These are phyloP conservation scores for Scalesia atractyloides DNA, from an alignment of 129 eudicot species.

Conservation along the genomic window DNA sequence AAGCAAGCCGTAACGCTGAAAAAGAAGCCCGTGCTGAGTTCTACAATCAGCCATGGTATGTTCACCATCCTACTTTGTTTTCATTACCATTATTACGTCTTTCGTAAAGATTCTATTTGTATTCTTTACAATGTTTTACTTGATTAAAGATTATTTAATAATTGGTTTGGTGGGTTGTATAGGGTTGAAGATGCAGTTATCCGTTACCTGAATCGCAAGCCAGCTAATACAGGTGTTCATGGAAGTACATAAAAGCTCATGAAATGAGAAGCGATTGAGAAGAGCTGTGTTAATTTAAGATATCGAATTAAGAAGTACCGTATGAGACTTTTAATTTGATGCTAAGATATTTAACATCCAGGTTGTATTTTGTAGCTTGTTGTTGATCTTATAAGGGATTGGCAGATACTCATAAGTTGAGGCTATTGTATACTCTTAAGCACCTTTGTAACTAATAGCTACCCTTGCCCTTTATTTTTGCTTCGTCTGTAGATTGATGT, in stretches of 20 bases:
- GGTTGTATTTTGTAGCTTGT: conserved; percentile 30
- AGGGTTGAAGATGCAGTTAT: conserved; percentile 99
- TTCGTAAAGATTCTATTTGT: not conserved
- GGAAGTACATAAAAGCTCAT: conserved; percentile 56
- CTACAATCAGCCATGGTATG: conserved; percentile 90
- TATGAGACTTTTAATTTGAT: conserved; percentile 6
- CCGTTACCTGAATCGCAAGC: conserved; percentile 84
- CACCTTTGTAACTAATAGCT: conserved; percentile 6
- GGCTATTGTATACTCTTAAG: conserved; percentile 10
- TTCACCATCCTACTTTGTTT: not conserved
- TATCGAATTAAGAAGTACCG: conserved; percentile 10
- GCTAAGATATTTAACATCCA: conserved; percentile 8
- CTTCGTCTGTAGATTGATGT: not conserved
- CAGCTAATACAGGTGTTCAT: conserved; percentile 48
- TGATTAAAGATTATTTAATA: not conserved
- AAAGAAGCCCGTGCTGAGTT: conserved; percentile 81
- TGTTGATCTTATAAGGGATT: conserved; percentile 20
- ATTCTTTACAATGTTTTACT: not conserved
- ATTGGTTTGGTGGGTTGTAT: conserved; percentile 23
- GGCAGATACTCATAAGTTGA: conserved; percentile 5
- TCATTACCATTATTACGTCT: not conserved
- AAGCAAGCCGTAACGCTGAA: conserved; percentile 69
- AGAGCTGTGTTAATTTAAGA: conserved; percentile 13
- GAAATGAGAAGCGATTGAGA: conserved; percentile 16
- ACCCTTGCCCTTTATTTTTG: not conserved